Percentiles rank a stretch among this genome's conserved stretches.
phyloP scores from a whole-genome alignment of 1,139 yeast species.

The Candida smagusa region DNA sequence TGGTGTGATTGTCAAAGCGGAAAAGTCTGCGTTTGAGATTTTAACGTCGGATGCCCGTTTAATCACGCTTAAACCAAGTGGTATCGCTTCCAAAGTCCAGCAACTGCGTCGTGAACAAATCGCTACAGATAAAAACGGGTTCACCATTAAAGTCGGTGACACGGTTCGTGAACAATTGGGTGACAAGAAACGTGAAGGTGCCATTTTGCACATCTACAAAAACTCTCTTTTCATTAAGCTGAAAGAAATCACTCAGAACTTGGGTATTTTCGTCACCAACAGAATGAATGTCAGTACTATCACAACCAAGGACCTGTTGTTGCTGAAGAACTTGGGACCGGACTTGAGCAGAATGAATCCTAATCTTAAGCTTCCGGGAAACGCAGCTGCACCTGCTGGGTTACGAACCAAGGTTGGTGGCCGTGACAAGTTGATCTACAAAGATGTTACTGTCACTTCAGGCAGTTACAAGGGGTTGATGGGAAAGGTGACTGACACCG shows the following conservation, averaged over 20 bases:
- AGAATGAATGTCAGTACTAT: slow-evolving; percentile 77
- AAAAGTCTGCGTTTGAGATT: slow-evolving; percentile 80
- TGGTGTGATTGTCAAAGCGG: slow-evolving; percentile 88
- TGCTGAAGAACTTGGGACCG: slow-evolving; percentile 54
- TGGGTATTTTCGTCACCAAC: slow-evolving; percentile 85
- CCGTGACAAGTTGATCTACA: slow-evolving; percentile 76
- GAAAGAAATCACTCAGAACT: slow-evolving; percentile 74
- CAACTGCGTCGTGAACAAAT: slow-evolving; percentile 67
- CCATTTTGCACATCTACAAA: slow-evolving; percentile 80
- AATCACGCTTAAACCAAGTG: slow-evolving; percentile 67
- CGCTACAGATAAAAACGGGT: slow-evolving; percentile 84
- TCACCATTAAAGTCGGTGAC: slow-evolving; percentile 84
- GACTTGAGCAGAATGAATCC: slow-evolving; percentile 88
- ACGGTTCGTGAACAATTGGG: slow-evolving; percentile 80
- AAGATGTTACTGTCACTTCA: slow-evolving; percentile 79
- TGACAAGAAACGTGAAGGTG: slow-evolving; percentile 73
- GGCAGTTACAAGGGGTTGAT: slow-evolving; percentile 93
- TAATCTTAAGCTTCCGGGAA: slow-evolving; percentile 45
- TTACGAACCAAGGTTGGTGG: slow-evolving; percentile 59
- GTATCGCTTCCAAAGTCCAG: slow-evolving; percentile 72
- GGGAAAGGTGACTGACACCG: slow-evolving; percentile 92
- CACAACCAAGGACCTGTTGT: slow-evolving; percentile 74
- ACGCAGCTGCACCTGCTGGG: slow-evolving; percentile 51
- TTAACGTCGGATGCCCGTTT: slow-evolving; percentile 81
- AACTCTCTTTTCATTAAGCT: slow-evolving; percentile 76